Conservation (phyloP, 768 basidiomycete species). For the Cytidiella melzeri region DNA sequence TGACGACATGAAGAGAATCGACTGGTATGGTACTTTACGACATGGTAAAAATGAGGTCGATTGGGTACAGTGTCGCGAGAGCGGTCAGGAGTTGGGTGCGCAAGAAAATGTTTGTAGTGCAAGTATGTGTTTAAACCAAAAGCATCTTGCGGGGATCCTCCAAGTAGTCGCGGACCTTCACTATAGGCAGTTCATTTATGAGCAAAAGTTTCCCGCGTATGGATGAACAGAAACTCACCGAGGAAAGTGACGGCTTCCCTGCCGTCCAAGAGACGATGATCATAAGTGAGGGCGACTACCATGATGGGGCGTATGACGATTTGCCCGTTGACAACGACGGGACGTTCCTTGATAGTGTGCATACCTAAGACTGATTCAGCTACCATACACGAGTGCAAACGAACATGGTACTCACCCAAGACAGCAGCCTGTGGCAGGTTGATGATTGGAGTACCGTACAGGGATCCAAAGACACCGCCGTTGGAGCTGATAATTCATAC, state of each 20-base stretch:
- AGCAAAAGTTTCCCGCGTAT: neutral
- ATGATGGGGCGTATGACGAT: slow-evolving; percentile 97
- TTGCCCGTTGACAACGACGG: slow-evolving; percentile 89
- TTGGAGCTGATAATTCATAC: slow-evolving; percentile 63
- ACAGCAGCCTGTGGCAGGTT: slow-evolving; percentile 95
- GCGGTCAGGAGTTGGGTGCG: neutral
- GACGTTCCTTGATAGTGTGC: slow-evolving; percentile 90
- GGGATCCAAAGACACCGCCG: slow-evolving; percentile 95
- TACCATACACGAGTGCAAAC: neutral
- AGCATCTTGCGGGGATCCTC: slow-evolving; percentile 95
- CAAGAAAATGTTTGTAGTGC: neutral
- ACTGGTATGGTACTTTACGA: too few species aligned
- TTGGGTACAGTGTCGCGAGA: too few species aligned
- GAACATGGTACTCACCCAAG: slow-evolving; percentile 43
- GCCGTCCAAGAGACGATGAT: slow-evolving; percentile 93
- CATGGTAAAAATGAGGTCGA: too few species aligned
- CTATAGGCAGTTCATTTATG: slow-evolving; percentile 30
- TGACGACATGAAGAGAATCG: too few species aligned
- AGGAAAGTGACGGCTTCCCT: slow-evolving; percentile 97
- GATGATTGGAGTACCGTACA: slow-evolving; percentile 98
- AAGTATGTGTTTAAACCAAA: slow-evolving; percentile 27
- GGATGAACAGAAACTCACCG: slow-evolving; percentile 45
- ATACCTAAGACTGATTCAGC: slow-evolving; percentile 35
- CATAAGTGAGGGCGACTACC: slow-evolving; percentile 91
- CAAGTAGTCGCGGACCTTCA: slow-evolving; percentile 88